These are phyloP conservation scores for Phlyctochytrium arcticum DNA, from an alignment of 192 early-diverging fungal genomes.

Conservation along the genomic window DNA sequence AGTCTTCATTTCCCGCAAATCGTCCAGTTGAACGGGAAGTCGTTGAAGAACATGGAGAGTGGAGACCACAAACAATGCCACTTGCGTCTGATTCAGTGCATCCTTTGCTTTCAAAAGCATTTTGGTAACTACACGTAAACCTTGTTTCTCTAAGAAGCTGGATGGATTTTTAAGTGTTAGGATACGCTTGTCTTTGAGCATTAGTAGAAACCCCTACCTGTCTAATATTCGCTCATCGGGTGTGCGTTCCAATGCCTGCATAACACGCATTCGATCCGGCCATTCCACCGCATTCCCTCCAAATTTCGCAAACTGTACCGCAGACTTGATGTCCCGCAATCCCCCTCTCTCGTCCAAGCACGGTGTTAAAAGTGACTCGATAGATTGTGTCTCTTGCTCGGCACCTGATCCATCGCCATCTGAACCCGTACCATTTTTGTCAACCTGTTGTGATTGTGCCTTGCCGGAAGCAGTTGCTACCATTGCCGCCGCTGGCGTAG, in stretches of 20 bases:
- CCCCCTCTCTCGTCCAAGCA: neutral
- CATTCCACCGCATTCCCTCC: neutral
- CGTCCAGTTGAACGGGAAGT: conserved; percentile 12
- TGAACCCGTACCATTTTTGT: too few species aligned
- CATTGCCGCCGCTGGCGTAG: neutral
- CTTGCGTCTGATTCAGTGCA: neutral
- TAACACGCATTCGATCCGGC: neutral
- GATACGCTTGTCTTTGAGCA: neutral
- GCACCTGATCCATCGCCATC: too few species aligned
- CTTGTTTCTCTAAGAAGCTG: conserved; percentile 6
- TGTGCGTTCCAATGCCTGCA: neutral
- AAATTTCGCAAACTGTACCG: neutral
- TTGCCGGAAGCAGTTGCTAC: too few species aligned
- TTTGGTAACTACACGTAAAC: conserved; percentile 7
- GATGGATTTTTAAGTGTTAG: neutral
- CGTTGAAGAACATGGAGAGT: conserved; percentile 2
- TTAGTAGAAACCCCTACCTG: neutral
- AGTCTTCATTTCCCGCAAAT: conserved; percentile 17
- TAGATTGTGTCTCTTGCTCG: too few species aligned
- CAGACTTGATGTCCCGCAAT: neutral
- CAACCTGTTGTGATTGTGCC: too few species aligned
- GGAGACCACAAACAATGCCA: neutral
- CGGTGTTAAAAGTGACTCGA: neutral
- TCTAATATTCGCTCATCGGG: neutral
- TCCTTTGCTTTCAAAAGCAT: conserved; percentile 21